Evolutionary conservation across 2,329 filamentous ascomycete species (phyloP), one percentile per base, ranked within the genome.

Genomic region (Blastomyces percursus): DNA sequence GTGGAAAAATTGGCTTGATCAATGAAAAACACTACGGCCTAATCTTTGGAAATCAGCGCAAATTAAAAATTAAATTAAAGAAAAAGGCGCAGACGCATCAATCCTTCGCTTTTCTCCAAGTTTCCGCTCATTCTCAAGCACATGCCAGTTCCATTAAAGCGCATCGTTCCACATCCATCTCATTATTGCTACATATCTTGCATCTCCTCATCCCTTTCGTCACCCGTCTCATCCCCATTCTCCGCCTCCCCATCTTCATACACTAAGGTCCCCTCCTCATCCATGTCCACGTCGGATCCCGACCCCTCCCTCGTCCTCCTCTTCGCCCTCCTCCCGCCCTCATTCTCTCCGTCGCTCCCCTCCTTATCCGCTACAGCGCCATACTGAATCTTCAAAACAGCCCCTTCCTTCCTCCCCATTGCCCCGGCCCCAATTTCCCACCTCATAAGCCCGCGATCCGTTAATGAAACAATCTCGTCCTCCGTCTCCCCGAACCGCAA

Each of bases 361-460:
- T 46, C 40, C 19, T 61, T 61, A 59, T 38, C 16, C 16, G 1
- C 30, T n/a, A 14, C 4, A 40, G 27, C 40, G 6, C 27, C 44
- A 27, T 59, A 11, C 19, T 7, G 14, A 60, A 62, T 50, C 32
- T 61, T 55, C 60, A 66, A 55, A 11, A 64, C 54, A 4, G 42
- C 61, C 27, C 61, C 58, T 19, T 57, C 64, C 61, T 70, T 69
- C 46, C 63, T 67, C 2, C 71, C 69, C 52, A 61, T 68, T 2
- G 71, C 71, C 38, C 65, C 60, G 14, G 72, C 68, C n/a, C 71
- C 65, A 32, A 79, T 65, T 66, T 74, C 64, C 72, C 75, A 74
- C 3, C 69, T 65, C 70, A 78, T 71, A 30, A 79, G 54, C 9
- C 77, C 77, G 51, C 72, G 71, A 66, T 78, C 77, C 14, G 77